Evolutionary conservation across 768 basidiomycete genomes (phyloP), one percentile per base, ranked within the genome.

Genomic region (Tephrocybe sp.): DNA sequence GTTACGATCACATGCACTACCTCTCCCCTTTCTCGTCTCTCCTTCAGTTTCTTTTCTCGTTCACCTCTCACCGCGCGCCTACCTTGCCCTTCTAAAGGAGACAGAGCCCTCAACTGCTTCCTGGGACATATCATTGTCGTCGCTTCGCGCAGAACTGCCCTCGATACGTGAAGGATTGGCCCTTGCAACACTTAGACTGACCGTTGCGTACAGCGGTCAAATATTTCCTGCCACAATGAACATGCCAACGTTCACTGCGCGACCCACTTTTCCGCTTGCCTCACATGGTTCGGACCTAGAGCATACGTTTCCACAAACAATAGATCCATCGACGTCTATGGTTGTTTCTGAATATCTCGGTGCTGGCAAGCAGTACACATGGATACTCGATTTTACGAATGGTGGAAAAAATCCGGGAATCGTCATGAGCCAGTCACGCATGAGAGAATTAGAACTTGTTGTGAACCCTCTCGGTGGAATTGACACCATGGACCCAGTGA

Each of bases 301-400:
- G 43, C 79, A 80, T 46, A 60, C 67, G 4, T 83, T 84, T 53
- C 79, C 80, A 7, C 74, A 76, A 34, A 61, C 60, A 9, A 47
- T 63, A 21, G 65, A 69, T 49, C 59, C 64, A 22, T 67, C 72
- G 39, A 59, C 52, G 16, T 64, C 60, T 22, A 57, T 63, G 52
- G 34, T 59, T 19, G 49, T 53, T 26, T 45, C 52, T 9, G 51
- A 54, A 16, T 44, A 53, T 44, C 21, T 54, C 16, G 52, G 54
- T 5, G 31, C 60, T 38, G 28, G 47, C 19, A 52, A 51, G 7
- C 68, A 72, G 19, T 69, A 75, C 54, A 68, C 74, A 1, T 91
- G 89, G 87, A 70, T 83, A 11, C 76, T 92, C 19, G 87, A 89
- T 61, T 90, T 92, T 58, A 87, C 87, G 1, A 68, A 73, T 39